phyloP scores from a whole-genome alignment of 2,329 filamentous ascomycete species.

The Hypoxylon rubiginosum region DNA sequence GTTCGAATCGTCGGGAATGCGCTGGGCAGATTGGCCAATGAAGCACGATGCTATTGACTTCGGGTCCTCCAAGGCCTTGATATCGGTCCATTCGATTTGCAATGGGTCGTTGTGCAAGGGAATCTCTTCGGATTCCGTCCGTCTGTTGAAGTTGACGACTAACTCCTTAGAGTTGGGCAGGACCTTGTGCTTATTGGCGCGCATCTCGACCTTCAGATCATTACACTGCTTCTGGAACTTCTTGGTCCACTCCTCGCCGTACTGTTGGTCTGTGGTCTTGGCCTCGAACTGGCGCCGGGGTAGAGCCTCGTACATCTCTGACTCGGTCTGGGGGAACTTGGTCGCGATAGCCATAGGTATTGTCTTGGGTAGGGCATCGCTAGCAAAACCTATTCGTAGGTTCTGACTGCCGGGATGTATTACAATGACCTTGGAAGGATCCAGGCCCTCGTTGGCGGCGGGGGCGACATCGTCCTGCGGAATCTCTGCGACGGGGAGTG shows the following conservation, averaged over 20 bases:
- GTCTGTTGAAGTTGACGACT: slow-evolving; percentile 92
- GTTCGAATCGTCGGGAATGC: slow-evolving; percentile 88
- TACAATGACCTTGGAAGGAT: slow-evolving; percentile 91
- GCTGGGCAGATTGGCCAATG: slow-evolving; percentile 83
- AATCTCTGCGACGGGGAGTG: slow-evolving; percentile 71
- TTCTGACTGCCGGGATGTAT: slow-evolving; percentile 98
- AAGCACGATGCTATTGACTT: slow-evolving; percentile 74
- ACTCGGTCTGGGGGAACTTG: slow-evolving; percentile 82
- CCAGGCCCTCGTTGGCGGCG: slow-evolving; percentile 70
- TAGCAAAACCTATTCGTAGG: slow-evolving; percentile 92
- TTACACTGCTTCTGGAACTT: slow-evolving; percentile 85
- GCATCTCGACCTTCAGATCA: slow-evolving; percentile 91
- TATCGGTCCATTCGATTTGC: slow-evolving; percentile 95
- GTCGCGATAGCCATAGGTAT: slow-evolving; percentile 93
- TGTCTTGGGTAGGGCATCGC: slow-evolving; percentile 93
- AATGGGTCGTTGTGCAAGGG: slow-evolving; percentile 94
- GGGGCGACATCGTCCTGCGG: slow-evolving; percentile 69
- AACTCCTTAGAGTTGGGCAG: slow-evolving; percentile 97
- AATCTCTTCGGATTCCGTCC: slow-evolving; percentile 86
- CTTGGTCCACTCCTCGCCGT: slow-evolving; percentile 84
- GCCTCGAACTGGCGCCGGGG: slow-evolving; percentile 77
- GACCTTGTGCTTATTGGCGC: slow-evolving; percentile 92
- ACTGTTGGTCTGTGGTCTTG: slow-evolving; percentile 79
- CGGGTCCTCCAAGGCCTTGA: slow-evolving; percentile 75
- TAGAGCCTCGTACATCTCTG: slow-evolving; percentile 83